Percentiles rank a stretch among this genome's conserved stretches.
Evolutionary conservation across 148 eudicot species (phyloP).

Genomic region (Simmondsia chinensis): DNA sequence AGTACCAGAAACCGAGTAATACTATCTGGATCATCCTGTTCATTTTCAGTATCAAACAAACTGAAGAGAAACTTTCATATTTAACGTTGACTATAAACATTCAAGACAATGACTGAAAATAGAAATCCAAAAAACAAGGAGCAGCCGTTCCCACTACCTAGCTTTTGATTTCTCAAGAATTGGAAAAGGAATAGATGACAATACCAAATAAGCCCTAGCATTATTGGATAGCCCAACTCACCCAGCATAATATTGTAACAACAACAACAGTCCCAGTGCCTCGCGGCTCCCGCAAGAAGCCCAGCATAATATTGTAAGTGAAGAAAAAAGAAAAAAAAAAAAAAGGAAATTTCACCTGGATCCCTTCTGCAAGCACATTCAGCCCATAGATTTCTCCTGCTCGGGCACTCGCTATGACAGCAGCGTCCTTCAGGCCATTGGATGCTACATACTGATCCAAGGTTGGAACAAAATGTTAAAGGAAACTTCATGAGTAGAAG

Average conservation of each 20-base stretch:
- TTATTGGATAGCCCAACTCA: too few species aligned
- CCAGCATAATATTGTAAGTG: not conserved
- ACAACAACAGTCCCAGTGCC: not conserved
- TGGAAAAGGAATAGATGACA: too few species aligned
- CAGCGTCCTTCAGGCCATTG: conserved; percentile 38
- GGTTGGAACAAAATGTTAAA: not conserved
- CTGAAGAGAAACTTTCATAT: not conserved
- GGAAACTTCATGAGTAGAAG: too few species aligned
- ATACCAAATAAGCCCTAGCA: too few species aligned
- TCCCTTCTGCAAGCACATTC: conserved; percentile 38
- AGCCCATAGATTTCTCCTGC: conserved; percentile 48
- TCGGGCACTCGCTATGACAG: conserved; percentile 46
- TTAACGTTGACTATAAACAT: too few species aligned
- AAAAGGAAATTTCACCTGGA: conserved; percentile 40
- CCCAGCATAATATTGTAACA: not conserved
- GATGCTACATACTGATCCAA: conserved; percentile 31
- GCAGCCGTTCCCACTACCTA: too few species aligned
- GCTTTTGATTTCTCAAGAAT: too few species aligned
- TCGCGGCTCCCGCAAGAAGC: too few species aligned
- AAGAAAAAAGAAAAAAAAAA: not conserved
- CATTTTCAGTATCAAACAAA: not conserved
- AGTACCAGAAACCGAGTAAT: conserved; percentile 38
- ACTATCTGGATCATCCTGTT: conserved; percentile 42
- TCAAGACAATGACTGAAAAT: not conserved
- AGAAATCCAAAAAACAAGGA: not conserved